Conservation (phyloP, 306 rosid species). For the Astragalus membranaceus region DNA sequence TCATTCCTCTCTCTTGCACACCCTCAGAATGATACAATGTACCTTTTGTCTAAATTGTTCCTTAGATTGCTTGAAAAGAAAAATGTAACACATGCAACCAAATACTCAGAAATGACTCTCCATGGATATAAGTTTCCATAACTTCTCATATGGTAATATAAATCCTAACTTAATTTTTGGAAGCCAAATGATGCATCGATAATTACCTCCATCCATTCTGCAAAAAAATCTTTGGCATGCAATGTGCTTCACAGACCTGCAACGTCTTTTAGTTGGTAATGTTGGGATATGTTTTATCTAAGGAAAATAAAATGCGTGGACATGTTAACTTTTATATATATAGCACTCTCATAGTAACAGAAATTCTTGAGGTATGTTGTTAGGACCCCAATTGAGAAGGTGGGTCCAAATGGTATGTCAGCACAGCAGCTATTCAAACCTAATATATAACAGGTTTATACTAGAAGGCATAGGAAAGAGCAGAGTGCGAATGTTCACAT, state of each 20-base stretch:
- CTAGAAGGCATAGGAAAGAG: too few relatives aligned
- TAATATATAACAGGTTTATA: too few relatives aligned
- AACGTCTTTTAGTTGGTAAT: neutral
- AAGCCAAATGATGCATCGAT: neutral
- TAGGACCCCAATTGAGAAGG: too few relatives aligned
- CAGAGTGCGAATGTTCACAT: too few relatives aligned
- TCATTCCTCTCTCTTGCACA: neutral
- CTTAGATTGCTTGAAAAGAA: neutral
- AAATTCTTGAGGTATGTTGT: neutral
- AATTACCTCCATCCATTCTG: neutral
- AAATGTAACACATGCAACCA: neutral
- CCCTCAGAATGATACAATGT: neutral
- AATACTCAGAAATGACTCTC: neutral
- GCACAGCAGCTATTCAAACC: too few relatives aligned
- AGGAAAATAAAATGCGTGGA: neutral
- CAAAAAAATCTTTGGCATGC: neutral
- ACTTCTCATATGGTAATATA: neutral
- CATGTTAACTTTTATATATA: neutral
- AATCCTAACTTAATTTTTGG: neutral
- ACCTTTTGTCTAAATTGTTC: neutral
- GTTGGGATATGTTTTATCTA: neutral
- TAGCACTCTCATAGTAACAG: neutral
- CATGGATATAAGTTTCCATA: neutral
- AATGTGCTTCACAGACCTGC: constrained; percentile 1
- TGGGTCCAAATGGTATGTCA: too few relatives aligned